A percentile compares a stretch with the other conserved stretches of the same genome.
Conservation (phyloP, 2,329 filamentous ascomycete genomes). For the Westerdykella sp. region DNA sequence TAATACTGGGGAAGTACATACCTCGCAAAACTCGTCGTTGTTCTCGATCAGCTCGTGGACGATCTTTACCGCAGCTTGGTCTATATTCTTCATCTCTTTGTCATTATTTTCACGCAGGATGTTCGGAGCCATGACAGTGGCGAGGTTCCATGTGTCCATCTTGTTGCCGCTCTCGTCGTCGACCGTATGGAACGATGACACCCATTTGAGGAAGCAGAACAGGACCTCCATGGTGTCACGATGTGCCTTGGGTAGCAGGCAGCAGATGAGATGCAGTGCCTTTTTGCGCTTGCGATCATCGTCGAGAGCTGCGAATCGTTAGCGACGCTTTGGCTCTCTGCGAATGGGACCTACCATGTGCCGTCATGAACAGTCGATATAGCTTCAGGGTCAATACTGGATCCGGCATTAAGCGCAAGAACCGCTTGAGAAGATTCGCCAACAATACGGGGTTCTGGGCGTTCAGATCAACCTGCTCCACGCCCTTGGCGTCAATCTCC, state of each 20-base stretch:
- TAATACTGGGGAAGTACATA: conserved; percentile 46
- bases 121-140: conserved; percentile 95
- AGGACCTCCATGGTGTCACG: conserved; percentile 91
- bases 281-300: conserved; percentile 77
- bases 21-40: conserved; percentile 96
- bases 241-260: conserved; percentile 84
- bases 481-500: conserved; percentile 77
- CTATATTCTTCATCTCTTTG: conserved; percentile 59
- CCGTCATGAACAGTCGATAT: conserved; percentile 81
- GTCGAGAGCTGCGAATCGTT: conserved; percentile 54
- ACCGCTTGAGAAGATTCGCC: conserved; percentile 89
- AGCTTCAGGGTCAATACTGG: conserved; percentile 93
- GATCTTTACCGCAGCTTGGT: conserved; percentile 88
- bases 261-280: conserved; percentile 84
- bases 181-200: conserved; percentile 91
- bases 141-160: conserved; percentile 97
- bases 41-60: conserved; percentile 85
- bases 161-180: conserved; percentile 96
- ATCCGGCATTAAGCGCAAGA: conserved; percentile 88
- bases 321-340: conserved; percentile 6
- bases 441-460: conserved; percentile 89
- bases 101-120: conserved; percentile 67
- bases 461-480: conserved; percentile 77
- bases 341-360: conserved; percentile 57
- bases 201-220: conserved; percentile 96